phyloP scores from a whole-genome alignment of 192 early-diverging fungal genomes.

The Umbelopsis sp. region DNA sequence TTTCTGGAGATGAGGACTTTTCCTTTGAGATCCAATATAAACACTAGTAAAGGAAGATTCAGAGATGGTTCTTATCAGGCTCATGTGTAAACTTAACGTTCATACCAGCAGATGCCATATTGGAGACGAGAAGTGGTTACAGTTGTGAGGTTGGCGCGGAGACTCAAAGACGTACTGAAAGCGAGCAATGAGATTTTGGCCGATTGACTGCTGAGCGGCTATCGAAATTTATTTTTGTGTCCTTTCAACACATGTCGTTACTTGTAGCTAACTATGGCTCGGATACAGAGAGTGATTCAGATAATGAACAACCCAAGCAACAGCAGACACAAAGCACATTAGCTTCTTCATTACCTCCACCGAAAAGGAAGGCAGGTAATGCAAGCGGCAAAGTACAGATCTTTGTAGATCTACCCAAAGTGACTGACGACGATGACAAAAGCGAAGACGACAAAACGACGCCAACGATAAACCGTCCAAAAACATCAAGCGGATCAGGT shows the following conservation, averaged over 20 bases:
- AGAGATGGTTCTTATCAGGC: not conserved
- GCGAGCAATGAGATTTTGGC: not conserved
- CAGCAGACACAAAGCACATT: not conserved
- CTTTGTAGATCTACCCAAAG: slow-evolving; percentile 18
- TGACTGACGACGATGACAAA: not conserved
- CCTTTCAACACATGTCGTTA: slow-evolving; percentile 1
- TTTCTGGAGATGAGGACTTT: slow-evolving; percentile 98
- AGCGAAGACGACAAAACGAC: too few species aligned
- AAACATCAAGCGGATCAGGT: not conserved
- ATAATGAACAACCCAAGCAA: not conserved
- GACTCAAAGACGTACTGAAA: slow-evolving; percentile 2
- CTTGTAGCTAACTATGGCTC: slow-evolving; percentile 6
- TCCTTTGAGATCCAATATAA: slow-evolving; percentile 97
- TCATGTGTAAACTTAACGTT: not conserved
- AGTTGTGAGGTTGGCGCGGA: slow-evolving; percentile 7
- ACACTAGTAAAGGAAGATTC: slow-evolving; percentile 73
- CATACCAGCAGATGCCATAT: slow-evolving; percentile 22
- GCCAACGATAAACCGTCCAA: not conserved
- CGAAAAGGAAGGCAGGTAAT: not conserved
- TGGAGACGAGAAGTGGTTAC: not conserved
- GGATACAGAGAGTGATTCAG: slow-evolving; percentile 6
- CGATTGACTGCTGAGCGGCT: not conserved
- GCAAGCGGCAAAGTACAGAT: slow-evolving; percentile 7
- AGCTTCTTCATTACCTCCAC: not conserved
- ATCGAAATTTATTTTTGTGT: slow-evolving; percentile 7